Evolutionary conservation across 495 filamentous ascomycete genomes (phyloP).

Genomic region (Aspergillus bertholletiae): DNA sequence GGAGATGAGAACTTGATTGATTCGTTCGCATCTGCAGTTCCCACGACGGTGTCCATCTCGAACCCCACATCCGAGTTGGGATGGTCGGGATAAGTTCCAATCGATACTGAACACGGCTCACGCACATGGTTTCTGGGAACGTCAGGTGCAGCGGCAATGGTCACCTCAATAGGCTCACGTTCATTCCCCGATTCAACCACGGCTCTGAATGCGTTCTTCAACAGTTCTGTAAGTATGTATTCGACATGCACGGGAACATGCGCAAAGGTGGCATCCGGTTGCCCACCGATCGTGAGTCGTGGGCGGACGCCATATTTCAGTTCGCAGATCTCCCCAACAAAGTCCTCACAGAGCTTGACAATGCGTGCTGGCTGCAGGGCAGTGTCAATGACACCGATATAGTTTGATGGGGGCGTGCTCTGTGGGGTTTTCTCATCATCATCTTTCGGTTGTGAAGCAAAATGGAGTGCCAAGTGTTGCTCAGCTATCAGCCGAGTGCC

Average conservation of each 20-base stretch:
- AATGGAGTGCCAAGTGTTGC: conserved; percentile 92
- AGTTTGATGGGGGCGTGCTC: conserved; percentile 57
- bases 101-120: background rate
- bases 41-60: conserved; percentile 27
- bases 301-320: conserved; percentile 91
- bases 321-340: conserved; percentile 94
- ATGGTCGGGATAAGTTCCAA: background rate
- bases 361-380: conserved; percentile 76
- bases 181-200: conserved; percentile 78
- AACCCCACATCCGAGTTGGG: conserved; percentile 30
- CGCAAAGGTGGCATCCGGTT: conserved; percentile 77
- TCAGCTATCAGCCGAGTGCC: conserved; percentile 93
- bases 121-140: conserved; percentile 28
- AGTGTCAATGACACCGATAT: conserved; percentile 97
- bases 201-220: conserved; percentile 96
- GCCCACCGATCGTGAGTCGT: conserved; percentile 73
- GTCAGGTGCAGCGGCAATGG: conserved; percentile 82
- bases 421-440: conserved; percentile 33
- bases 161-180: conserved; percentile 80
- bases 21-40: conserved; percentile 31
- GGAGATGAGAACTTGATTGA: conserved; percentile 39
- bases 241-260: conserved; percentile 94
- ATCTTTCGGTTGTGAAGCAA: conserved; percentile 69
- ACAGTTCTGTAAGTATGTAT: conserved; percentile 92
- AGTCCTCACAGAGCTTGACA: conserved; percentile 76